Base-by-base conservation (phyloP, 2,329 filamentous ascomycete genomes). In the Fusarium brachygibbosum region DNA sequence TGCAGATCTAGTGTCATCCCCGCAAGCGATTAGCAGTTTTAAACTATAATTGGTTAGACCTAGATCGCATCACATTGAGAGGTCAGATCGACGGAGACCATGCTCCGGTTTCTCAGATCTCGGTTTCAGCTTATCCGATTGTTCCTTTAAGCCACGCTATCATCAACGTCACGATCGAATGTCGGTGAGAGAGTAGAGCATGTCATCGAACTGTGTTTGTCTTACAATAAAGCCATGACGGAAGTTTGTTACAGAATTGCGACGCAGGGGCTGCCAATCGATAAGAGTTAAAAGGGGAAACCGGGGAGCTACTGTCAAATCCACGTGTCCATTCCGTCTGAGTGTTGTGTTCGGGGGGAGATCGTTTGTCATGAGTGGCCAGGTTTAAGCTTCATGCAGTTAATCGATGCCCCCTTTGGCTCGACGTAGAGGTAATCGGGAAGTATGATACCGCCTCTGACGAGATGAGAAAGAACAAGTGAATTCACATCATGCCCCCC, bases 81-180 rank as follows among this genome's bases (percentile, higher is more conserved):
- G 14, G 48, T 51, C n/a, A 51, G 34, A 51, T 51, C 7, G 4
- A 14, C 48, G 48, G 48, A 51, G 48, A 21, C 48, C 48, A 51
- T 51, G 48, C 48, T 51, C 48, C 48, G 48, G 34, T 38, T 51
- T 51, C 35, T 28, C 3, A 51, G 13, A 28, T 40, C n/a, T 25
- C 23, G 16, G 17, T 25, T 40, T 14, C 23, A 21, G 6, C 4
- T 19, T 14, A 6, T 31, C 21, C 8, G n/a, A 51, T 51, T 51
- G 48, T 51, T 51, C 13, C n/a, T 19, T 11, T 6, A 16, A 51
- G 34, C 23, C 48, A 51, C 34, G 14, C 9, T 23, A 17, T 51
- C 48, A 28, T 51, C 23, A 25, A 45, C 42, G 25, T 31, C 25
- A 31, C 19, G 42, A 45, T 13, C 4, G 23, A 51, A 40, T 51